phyloP scores from a whole-genome alignment of 805 yeast genomes.

The Candida ascalaphidarum region DNA sequence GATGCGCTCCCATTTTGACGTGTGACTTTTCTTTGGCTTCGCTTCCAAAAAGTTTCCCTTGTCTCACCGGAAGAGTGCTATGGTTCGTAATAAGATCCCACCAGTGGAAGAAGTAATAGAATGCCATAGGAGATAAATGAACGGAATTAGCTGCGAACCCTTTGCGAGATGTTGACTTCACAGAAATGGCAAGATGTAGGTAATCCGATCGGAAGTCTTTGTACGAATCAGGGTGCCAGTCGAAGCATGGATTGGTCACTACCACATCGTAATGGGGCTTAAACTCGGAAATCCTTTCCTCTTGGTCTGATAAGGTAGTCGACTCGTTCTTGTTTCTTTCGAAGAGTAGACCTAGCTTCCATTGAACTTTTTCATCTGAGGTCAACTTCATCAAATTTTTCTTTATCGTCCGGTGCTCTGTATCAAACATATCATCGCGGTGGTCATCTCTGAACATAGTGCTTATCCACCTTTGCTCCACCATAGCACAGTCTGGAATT shows the following conservation, averaged over 20 bases:
- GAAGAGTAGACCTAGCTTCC: slow-evolving; percentile 70
- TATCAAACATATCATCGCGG: slow-evolving; percentile 9
- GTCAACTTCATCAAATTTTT: slow-evolving; percentile 47
- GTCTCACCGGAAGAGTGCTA: slow-evolving; percentile 26
- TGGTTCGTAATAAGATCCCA: slow-evolving; percentile 28
- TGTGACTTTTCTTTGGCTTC: slow-evolving; percentile 12
- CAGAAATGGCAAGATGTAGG: slow-evolving; percentile 47
- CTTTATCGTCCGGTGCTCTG: slow-evolving; percentile 21
- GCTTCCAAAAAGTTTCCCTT: slow-evolving; percentile 22
- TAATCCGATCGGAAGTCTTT: slow-evolving; percentile 73
- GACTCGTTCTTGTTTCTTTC: slow-evolving; percentile 45
- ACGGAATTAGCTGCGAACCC: slow-evolving; percentile 26
- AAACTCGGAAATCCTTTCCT: slow-evolving; percentile 39
- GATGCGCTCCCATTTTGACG: slow-evolving; percentile 29
- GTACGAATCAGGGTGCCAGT: slow-evolving; percentile 69
- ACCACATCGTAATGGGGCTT: slow-evolving; percentile 57
- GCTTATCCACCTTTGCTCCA: slow-evolving; percentile 30
- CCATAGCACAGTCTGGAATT: slow-evolving; percentile 40
- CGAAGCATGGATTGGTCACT: slow-evolving; percentile 49
- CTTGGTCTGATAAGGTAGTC: slow-evolving; percentile 23
- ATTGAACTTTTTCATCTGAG: slow-evolving; percentile 54
- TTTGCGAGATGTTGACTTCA: slow-evolving; percentile 20
- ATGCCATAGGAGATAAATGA: slow-evolving; percentile 30
- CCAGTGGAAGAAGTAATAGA: slow-evolving; percentile 33
- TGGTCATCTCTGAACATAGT: slow-evolving; percentile 16